Base-by-base conservation (phyloP, 1,139 yeast species). In the Yamadazyma sp. region DNA sequence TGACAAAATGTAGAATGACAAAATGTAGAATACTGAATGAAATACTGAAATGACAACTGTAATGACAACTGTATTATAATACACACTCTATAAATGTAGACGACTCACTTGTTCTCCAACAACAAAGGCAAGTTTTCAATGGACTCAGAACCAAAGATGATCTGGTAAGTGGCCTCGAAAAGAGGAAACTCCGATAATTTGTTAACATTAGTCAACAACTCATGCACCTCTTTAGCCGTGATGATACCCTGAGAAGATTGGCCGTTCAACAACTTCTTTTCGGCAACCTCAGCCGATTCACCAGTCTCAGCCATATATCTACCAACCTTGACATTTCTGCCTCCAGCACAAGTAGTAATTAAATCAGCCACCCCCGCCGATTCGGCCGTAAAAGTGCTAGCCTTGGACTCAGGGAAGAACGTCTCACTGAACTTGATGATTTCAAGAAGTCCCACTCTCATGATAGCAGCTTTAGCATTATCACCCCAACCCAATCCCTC, bases 401-500 rank as follows among this genome's bases (percentile, higher is more conserved):
- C 52, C 35, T 57, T 43, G 8, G 75, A 68, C 40, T 67, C 67
- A 4, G 74, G 73, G 64, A 68, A 67, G 43, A 68, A 69, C 10
- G 37, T 28, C 28, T 34, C 37, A 15, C 32, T 28, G 29, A 71
- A 71, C 48, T 61, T 67, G 60, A 88, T 84, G 67, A 83, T 87
- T 69, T 90, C 97, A 55, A 82, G 74, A 42, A 90, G 66, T 35
- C 97, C 97, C 51, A 94, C 82, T 70, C 97, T 81, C 90, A 89
- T 88, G 54, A 90, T 80, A 36, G 97, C 97, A 36, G 96, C 86
- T 66, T 89, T 87, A 51, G 97, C 96, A 59, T 90, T 90, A 68
- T 88, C 96, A 61, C 97, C 97, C 97, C 97, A 90, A 41, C 95
- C 96, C 45, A 85, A 76, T 52, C 97, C 97, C 66, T 87, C 96